Conservation (phyloP, 768 basidiomycete genomes). For the Omphalotus guepiniiformis region DNA sequence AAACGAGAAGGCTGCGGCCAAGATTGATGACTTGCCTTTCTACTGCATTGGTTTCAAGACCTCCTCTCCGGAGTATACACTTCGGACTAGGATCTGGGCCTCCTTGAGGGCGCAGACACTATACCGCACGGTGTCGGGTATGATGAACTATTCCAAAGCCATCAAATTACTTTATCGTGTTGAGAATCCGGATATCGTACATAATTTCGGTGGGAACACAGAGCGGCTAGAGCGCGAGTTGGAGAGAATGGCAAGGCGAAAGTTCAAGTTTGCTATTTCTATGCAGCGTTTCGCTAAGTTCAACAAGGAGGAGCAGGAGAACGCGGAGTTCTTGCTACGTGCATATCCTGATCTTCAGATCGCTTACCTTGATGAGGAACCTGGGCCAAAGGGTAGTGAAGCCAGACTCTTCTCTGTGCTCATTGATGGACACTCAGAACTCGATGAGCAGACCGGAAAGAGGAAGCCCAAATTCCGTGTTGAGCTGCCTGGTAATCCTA, state of each 20-base stretch:
- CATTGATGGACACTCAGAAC: slow-evolving; percentile 96
- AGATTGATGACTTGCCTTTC: slow-evolving; percentile 93
- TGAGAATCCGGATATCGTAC: slow-evolving; percentile 97
- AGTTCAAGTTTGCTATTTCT: slow-evolving; percentile 97
- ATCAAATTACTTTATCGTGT: slow-evolving; percentile 99
- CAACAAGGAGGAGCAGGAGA: slow-evolving; percentile 98
- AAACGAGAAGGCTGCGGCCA: slow-evolving; percentile 70
- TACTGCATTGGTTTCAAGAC: slow-evolving; percentile 99
- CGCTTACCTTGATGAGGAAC: slow-evolving; percentile 96
- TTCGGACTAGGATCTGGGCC: slow-evolving; percentile 99
- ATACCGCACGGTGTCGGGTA: slow-evolving; percentile 97
- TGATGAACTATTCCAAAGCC: slow-evolving; percentile 99
- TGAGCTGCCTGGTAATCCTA: slow-evolving; percentile 97
- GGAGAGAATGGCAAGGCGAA: slow-evolving; percentile 94
- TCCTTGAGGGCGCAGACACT: slow-evolving; percentile 97
- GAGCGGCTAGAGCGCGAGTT: slow-evolving; percentile 94
- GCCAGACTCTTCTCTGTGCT: slow-evolving; percentile 86
- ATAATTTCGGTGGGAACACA: slow-evolving; percentile 94
- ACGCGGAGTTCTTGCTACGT: slow-evolving; percentile 94
- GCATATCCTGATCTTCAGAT: slow-evolving; percentile 99
- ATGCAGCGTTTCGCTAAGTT: slow-evolving; percentile 99
- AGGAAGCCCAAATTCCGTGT: slow-evolving; percentile 96
- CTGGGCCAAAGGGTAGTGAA: slow-evolving; percentile 83
- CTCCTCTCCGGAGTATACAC: slow-evolving; percentile 96
- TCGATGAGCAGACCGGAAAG: slow-evolving; percentile 83